A percentile compares a stretch with the other conserved stretches of the same genome.
Evolutionary conservation across 106 monocot genomes (phyloP).

Genomic region (Dendrobium huoshanense): DNA sequence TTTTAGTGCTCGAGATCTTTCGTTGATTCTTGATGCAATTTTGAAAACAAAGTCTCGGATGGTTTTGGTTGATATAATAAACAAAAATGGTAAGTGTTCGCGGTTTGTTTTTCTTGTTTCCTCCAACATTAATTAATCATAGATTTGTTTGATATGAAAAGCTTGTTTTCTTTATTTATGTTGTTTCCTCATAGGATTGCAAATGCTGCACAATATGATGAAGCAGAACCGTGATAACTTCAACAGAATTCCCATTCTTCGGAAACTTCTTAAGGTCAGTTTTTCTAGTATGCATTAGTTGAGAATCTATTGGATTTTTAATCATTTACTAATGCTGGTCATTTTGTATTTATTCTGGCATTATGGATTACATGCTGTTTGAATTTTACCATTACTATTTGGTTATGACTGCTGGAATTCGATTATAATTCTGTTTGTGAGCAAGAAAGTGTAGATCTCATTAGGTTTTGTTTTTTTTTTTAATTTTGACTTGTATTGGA

Average conservation of each 20-base stretch:
- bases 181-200: conserved; percentile 49
- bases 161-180: background rate
- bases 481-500: background rate
- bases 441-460: background rate
- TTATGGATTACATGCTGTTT: background rate
- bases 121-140: conserved; percentile 1
- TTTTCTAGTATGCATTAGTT: background rate
- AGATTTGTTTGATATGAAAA: conserved; percentile 10
- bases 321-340: background rate
- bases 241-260: conserved; percentile 71
- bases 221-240: conserved; percentile 80
- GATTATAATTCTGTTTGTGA: background rate
- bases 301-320: background rate
- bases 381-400: background rate
- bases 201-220: conserved; percentile 94
- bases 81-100: conserved; percentile 64
- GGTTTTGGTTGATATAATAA: conserved; percentile 81
- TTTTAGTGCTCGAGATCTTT: conserved; percentile 80
- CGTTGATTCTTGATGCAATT: conserved; percentile 93
- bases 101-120: background rate
- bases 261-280: conserved; percentile 92
- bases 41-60: conserved; percentile 77
- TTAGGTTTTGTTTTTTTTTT: background rate
- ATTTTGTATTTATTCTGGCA: background rate
- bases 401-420: background rate